Evolutionary conservation across 139 green algal species (phyloP), one percentile per base, ranked within the genome.

Genomic region (Picochlorum costavermella): DNA sequence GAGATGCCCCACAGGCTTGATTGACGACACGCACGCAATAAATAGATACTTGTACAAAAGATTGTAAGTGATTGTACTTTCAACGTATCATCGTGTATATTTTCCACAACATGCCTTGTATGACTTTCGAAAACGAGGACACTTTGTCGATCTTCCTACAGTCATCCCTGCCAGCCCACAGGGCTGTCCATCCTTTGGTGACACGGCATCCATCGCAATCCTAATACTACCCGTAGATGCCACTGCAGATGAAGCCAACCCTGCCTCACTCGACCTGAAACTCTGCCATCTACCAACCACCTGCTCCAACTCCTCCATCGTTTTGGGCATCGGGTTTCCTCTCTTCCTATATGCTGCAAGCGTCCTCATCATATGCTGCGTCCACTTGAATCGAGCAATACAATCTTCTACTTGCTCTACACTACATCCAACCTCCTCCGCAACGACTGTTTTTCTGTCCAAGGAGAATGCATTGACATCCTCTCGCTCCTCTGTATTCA

Each of bases 101-200:
- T 53, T 71, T 16, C 70, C 70, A 63, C 70, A 76, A 46, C 70
- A 76, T 4, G 70, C 30, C 30, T 76, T 76, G 62, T 69, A 72
- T 0, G 70, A 56, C 8, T 66, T 72, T 11, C 33, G 25, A 13
- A 56, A 70, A 5, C 25, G 17, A 17, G 70, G 63, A 67, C 70
- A 76, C 50, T 67, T 67, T 1, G 70, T 76, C 53, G 65, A 72
- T 6, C 23, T n/a, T 9, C 56, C 46, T 4, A 61, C 70, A 3
- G 44, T 33, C 31, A 14, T 25, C n/a, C 70, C 70, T 25, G 70
- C 70, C 29, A 76, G 70, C 4, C 36, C 17, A 50, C 70, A 76
- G 4, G 30, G 53, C 63, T 63, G 40, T 17, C 70, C 62, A 48
- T 60, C 65, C n/a, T 20, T 12, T 6, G 28, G 51, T 6, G 28